Evolutionary conservation across 306 rosid genomes (phyloP).

Genomic region (Carpinus viminea): DNA sequence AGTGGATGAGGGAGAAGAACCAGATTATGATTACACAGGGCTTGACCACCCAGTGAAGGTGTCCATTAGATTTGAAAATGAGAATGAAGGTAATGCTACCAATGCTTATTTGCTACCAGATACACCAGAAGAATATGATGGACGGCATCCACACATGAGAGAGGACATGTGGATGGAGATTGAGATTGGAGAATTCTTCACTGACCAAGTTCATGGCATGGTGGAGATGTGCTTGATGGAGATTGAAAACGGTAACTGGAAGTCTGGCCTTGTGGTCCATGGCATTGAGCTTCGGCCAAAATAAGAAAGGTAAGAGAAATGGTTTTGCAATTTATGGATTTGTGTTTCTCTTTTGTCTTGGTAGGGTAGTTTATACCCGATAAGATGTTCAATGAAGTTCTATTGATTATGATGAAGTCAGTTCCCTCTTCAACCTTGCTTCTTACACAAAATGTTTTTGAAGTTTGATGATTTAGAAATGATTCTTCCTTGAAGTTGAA

Average conservation of each 20-base stretch:
- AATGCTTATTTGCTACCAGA: neutral
- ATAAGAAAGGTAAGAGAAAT: neutral
- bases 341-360: too few species aligned
- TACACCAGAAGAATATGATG: neutral
- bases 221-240: neutral
- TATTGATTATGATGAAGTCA: too few species aligned
- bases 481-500: too few species aligned
- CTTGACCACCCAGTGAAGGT: neutral
- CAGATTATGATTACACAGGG: neutral
- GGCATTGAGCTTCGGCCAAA: neutral
- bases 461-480: too few species aligned
- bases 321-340: too few species aligned
- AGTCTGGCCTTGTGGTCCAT: neutral
- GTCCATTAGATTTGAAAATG: neutral
- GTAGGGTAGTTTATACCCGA: too few species aligned
- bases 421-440: too few species aligned
- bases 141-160: neutral
- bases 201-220: neutral
- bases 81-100: neutral
- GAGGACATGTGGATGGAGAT: slow-evolving; percentile 24
- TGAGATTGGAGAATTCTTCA: slow-evolving; percentile 23
- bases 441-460: too few species aligned
- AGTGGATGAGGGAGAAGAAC: neutral
- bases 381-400: too few species aligned
- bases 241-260: neutral